phyloP scores from a whole-genome alignment of 257 asterid species.

The Haberlea rhodopensis region DNA sequence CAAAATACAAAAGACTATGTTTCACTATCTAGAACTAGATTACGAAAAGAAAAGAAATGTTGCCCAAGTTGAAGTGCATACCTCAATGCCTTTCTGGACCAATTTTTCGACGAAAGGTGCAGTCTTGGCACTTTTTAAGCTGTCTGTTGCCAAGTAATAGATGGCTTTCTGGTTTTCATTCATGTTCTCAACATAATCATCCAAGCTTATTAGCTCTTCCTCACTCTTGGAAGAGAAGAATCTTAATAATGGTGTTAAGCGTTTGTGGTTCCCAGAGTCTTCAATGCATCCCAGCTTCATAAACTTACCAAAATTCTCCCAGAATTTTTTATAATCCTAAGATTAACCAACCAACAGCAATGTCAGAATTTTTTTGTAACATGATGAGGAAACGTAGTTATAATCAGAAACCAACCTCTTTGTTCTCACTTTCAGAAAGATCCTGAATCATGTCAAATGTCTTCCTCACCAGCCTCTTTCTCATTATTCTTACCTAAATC shows the following conservation, averaged over 20 bases:
- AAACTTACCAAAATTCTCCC: conserved; percentile 98
- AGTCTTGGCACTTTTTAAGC: conserved; percentile 90
- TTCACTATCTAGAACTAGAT: conserved; percentile 14
- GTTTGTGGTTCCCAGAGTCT: conserved; percentile 94
- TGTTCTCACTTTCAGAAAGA: conserved; percentile 85
- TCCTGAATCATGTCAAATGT: conserved; percentile 99
- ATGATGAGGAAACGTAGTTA: not conserved
- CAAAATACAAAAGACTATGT: not conserved
- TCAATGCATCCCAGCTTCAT: conserved; percentile 93
- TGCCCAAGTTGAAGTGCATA: conserved; percentile 25
- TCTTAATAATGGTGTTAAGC: conserved; percentile 75
- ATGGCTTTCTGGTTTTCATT: conserved; percentile 89
- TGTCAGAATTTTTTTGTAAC: not conserved
- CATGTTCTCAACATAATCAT: conserved; percentile 94
- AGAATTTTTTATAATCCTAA: conserved; percentile 93
- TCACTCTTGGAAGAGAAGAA: conserved; percentile 90
- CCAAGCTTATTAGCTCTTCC: conserved; percentile 83
- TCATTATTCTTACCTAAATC: conserved; percentile 90
- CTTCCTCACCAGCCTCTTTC: conserved; percentile 93
- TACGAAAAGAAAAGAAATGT: not conserved
- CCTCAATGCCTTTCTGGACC: conserved; percentile 93
- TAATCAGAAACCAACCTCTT: conserved; percentile 55
- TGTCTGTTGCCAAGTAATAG: conserved; percentile 91
- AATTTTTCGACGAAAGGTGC: conserved; percentile 96
- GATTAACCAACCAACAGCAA: conserved; percentile 18